Conservation (phyloP, 2,329 filamentous ascomycete genomes). For the Aspergillus sp. region DNA sequence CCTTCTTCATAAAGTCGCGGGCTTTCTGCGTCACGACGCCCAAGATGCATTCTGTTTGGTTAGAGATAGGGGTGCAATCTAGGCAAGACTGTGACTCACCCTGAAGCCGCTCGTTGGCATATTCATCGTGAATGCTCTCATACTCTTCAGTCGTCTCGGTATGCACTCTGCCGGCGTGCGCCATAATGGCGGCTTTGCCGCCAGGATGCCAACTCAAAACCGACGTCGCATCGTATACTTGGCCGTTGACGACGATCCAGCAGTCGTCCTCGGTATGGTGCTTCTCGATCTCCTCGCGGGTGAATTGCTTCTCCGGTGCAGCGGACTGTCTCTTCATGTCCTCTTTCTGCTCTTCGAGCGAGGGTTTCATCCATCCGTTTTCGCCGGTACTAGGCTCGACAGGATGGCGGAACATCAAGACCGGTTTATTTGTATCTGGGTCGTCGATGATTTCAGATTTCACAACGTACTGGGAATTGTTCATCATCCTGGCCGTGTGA, state of each 20-base stretch:
- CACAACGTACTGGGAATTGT: slow-evolving; percentile 52
- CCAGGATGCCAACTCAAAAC: slow-evolving; percentile 51
- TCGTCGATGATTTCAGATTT: slow-evolving; percentile 38
- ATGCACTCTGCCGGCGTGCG: slow-evolving; percentile 51
- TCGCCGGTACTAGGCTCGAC: slow-evolving; percentile 42
- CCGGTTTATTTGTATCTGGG: slow-evolving; percentile 27
- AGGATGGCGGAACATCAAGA: slow-evolving; percentile 47
- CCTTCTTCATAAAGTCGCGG: slow-evolving; percentile 46
- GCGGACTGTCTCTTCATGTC: slow-evolving; percentile 44
- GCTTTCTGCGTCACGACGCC: slow-evolving; percentile 51
- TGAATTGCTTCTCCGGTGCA: slow-evolving; percentile 51
- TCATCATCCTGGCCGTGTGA: slow-evolving; percentile 47
- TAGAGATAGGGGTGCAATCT: neutral
- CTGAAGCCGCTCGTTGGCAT: slow-evolving; percentile 49
- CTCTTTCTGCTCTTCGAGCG: slow-evolving; percentile 45
- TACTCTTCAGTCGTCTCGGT: slow-evolving; percentile 51
- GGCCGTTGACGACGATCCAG: slow-evolving; percentile 54
- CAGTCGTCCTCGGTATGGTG: slow-evolving; percentile 49
- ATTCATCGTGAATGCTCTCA: slow-evolving; percentile 51
- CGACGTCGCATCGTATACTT: slow-evolving; percentile 51
- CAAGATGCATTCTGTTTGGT: slow-evolving; percentile 47
- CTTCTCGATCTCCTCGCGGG: slow-evolving; percentile 53
- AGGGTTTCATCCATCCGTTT: slow-evolving; percentile 53
- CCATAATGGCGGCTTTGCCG: slow-evolving; percentile 47
- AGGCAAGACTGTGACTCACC: slow-evolving; percentile 41